Percentiles rank a stretch among this genome's conserved stretches.
Evolutionary conservation across 148 eudicot genomes (phyloP).

Genomic region (Agrostemma githago): DNA sequence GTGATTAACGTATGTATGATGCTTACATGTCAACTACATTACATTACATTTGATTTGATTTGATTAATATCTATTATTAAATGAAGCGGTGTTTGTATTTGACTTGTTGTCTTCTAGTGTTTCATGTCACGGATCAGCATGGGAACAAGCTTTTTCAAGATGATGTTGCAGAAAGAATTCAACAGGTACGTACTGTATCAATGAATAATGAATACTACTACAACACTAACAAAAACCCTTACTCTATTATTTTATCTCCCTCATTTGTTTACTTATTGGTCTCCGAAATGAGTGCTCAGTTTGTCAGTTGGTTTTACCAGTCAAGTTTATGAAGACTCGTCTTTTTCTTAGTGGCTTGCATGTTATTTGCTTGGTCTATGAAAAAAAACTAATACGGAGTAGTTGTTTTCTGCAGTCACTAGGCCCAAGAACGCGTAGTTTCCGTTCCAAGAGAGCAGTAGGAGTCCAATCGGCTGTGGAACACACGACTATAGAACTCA

Average conservation of each 20-base stretch:
- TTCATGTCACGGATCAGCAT: slow-evolving; percentile 69
- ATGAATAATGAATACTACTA: neutral
- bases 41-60: neutral
- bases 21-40: neutral
- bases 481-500: slow-evolving; percentile 71
- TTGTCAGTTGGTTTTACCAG: slow-evolving; percentile 2
- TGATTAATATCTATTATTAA: neutral
- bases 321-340: neutral
- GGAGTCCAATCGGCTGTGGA: slow-evolving; percentile 63
- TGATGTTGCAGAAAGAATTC: slow-evolving; percentile 64
- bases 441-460: slow-evolving; percentile 61
- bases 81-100: neutral
- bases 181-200: slow-evolving; percentile 53
- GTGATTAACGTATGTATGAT: slow-evolving; percentile 12
- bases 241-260: neutral
- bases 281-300: slow-evolving; percentile 12
- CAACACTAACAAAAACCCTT: neutral
- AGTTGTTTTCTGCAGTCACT: slow-evolving; percentile 47
- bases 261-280: neutral
- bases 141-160: slow-evolving; percentile 70
- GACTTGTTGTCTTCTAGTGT: slow-evolving; percentile 35
- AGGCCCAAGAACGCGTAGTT: slow-evolving; percentile 75
- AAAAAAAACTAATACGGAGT: neutral
- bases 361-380: slow-evolving; percentile 14
- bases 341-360: slow-evolving; percentile 17